phyloP scores from a whole-genome alignment of 1,284 basidiomycete genomes.

The Hemileia vastatrix region DNA sequence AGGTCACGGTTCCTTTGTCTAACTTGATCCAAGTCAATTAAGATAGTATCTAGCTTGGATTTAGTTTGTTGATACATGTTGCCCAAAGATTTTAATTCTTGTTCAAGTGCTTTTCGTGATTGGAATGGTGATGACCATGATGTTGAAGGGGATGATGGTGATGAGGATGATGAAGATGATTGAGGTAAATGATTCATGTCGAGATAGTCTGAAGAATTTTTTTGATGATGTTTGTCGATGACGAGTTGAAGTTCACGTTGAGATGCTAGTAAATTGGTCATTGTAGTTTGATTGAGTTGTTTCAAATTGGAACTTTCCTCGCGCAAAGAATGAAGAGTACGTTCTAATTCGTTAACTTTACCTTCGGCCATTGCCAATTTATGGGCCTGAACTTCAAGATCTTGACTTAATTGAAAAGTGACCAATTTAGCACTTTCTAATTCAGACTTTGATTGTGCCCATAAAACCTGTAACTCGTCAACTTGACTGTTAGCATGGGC shows the following conservation, averaged over 20 bases:
- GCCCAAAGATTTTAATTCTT: conserved; percentile 61
- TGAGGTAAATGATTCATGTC: too few species aligned
- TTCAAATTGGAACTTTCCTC: conserved; percentile 9
- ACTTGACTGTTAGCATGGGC: conserved; percentile 65
- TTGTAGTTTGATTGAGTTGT: conserved; percentile 2
- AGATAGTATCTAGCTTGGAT: conserved; percentile 26
- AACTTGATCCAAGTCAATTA: conserved; percentile 60
- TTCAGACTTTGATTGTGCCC: conserved; percentile 59
- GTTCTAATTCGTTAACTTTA: conserved; percentile 47
- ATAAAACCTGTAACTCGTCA: conserved; percentile 67
- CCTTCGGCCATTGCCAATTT: conserved; percentile 62
- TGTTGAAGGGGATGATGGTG: too few species aligned
- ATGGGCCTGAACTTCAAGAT: conserved; percentile 60
- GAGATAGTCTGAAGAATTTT: too few species aligned
- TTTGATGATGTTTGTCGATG: too few species aligned
- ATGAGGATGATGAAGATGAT: too few species aligned
- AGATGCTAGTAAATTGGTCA: not conserved
- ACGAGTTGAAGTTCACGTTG: too few species aligned
- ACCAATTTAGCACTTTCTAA: conserved; percentile 62
- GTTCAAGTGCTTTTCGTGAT: too few species aligned
- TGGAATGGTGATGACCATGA: too few species aligned
- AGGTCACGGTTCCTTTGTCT: conserved; percentile 55
- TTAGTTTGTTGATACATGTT: too few species aligned
- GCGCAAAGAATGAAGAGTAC: not conserved
- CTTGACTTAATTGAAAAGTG: conserved; percentile 63